A percentile compares a stretch with the other conserved stretches of the same genome.
Evolutionary conservation across 2,329 filamentous ascomycete genomes (phyloP).

Genomic region (Calonectria henricotiae): DNA sequence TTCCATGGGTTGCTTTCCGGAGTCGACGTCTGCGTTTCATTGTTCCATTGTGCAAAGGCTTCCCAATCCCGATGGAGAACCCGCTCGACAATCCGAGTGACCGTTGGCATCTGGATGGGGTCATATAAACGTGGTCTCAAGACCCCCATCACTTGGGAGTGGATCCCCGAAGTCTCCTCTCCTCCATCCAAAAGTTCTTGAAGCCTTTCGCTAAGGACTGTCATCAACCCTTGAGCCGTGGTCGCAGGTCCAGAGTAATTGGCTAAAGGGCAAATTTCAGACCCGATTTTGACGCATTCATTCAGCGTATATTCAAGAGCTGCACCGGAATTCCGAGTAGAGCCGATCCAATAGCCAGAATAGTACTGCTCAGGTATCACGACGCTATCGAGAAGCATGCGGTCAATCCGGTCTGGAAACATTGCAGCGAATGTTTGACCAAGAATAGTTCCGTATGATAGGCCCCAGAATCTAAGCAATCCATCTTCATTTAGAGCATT

Average conservation of each 20-base stretch:
- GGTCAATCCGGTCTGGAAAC: neutral
- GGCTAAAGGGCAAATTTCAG: neutral
- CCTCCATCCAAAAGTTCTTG: neutral
- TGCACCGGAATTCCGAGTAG: neutral
- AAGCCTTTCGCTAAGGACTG: neutral
- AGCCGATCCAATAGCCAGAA: neutral
- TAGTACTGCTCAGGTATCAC: neutral
- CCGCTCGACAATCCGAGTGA: neutral
- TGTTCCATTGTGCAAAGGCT: neutral
- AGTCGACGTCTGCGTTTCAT: neutral
- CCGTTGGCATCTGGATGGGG: neutral
- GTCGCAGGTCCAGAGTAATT: neutral
- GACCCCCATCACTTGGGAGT: neutral
- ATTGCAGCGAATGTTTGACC: neutral
- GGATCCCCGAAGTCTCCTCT: neutral
- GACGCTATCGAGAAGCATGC: neutral
- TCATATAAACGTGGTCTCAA: neutral
- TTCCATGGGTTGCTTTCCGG: neutral
- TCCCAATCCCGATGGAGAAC: neutral
- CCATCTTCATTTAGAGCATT: neutral
- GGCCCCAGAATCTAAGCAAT: neutral
- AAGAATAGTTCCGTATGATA: neutral
- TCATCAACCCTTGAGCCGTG: neutral
- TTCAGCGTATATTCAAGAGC: neutral
- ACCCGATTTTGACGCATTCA: neutral